Base-by-base conservation (phyloP, 257 asterid species). In the Craterostigma plantagineum region DNA sequence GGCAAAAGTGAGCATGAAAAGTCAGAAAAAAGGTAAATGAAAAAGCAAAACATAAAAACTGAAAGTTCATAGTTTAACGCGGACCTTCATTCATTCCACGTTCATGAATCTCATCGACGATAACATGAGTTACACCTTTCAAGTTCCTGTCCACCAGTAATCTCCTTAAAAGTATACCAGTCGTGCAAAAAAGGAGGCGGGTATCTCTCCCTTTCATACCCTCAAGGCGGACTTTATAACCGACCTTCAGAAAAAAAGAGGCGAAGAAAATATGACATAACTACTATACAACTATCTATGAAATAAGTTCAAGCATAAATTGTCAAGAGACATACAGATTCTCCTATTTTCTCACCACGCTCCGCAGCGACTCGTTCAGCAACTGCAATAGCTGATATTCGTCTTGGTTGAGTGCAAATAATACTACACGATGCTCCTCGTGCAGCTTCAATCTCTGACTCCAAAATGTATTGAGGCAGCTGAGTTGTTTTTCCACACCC, bases 401-500 rank as follows among this genome's bases (percentile, higher is more conserved):
- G 68, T 62, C 98, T 76, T 18, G 95, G 98, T 51, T 87, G 95
- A 35, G 95, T 82, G 48, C 98, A 82, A 54, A 79, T 74, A 27
- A 87, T 74, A 65, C 64, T 83, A 68, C 98, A 87, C 59, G 23
- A 45, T 54, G 71, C 91, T 51, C 98, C 93, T 49, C 59, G 81
- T 60, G 57, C 41, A 40, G 73, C 48, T 27, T 82, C 75, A 48
- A 72, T 68, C 70, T 87, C 91, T 4, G 92, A 66, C 72, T 87
- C 98, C 65, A 87, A 64, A 66, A 87, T 79, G 57, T 66, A 82
- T 49, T 87, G 95, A 3, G 95, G 95, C 43, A 87, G 74, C 69
- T 87, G 98, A 18, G 98, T 87, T 36, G 98, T 87, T 70, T 87
- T 87, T n/a, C 98, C 98, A 56, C 98, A 87, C 48, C 98, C 98